Evolutionary conservation across 768 basidiomycete genomes (phyloP).

Genomic region (Nidula microcarpa): DNA sequence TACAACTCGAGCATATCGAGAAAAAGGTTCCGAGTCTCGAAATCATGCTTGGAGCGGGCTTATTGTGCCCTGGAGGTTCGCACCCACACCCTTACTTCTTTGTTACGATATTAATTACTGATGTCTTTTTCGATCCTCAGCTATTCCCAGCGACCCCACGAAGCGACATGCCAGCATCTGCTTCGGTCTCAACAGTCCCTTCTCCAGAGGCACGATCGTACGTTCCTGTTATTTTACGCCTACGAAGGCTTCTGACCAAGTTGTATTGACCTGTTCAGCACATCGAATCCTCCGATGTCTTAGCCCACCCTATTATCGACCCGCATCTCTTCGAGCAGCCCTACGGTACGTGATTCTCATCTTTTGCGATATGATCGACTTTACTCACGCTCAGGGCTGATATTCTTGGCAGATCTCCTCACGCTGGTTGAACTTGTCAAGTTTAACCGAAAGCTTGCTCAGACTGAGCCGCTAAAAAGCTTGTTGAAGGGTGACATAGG

Average conservation of each 20-base stretch:
- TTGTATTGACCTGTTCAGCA: conserved; percentile 14
- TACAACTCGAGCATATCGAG: too few species aligned
- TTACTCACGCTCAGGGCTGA: not conserved
- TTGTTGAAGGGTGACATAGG: conserved; percentile 29
- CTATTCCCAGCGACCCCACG: too few species aligned
- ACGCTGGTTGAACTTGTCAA: conserved; percentile 29
- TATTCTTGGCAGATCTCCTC: conserved; percentile 20
- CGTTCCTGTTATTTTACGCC: conserved; percentile 6
- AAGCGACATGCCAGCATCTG: too few species aligned
- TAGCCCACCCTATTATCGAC: conserved; percentile 31
- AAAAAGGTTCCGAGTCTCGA: too few species aligned
- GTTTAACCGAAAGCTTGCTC: conserved; percentile 17
- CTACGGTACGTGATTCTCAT: conserved; percentile 22
- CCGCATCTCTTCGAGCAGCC: conserved; percentile 40
- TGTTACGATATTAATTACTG: too few species aligned
- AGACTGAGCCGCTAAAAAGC: conserved; percentile 21
- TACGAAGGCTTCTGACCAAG: not conserved
- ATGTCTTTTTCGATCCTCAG: too few species aligned
- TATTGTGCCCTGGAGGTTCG: too few species aligned
- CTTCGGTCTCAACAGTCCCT: conserved; percentile 31
- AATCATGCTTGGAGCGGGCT: too few species aligned
- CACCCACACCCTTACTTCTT: too few species aligned
- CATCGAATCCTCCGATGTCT: conserved; percentile 25
- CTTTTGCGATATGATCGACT: not conserved
- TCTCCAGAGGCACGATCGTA: conserved; percentile 48